Evolutionary conservation across 1,284 basidiomycete species (phyloP), one percentile per base, ranked within the genome.

Genomic region (Cutaneotrichosporon daszewskae): DNA sequence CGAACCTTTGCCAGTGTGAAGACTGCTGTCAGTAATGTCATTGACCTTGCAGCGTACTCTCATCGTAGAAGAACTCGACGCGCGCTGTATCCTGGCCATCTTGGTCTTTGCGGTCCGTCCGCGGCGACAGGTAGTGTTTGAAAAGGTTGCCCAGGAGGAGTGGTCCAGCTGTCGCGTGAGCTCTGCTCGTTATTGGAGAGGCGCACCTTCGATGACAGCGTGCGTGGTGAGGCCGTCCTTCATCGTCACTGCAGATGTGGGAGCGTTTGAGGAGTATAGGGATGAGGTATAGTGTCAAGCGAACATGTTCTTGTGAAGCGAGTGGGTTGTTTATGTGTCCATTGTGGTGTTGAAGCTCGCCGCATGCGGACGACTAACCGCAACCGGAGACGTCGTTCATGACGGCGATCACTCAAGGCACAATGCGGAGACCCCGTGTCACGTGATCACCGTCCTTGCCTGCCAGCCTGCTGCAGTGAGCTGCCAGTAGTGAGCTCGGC

Each of bases 61-160:
- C 81, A 59, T 91, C 85, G 59, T 87, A 91, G 52, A 90, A 70
- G 26, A 94, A 68, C 60, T 90, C 85, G 38, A 87, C 82, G 47
- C 82, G 75, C 49, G 81, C 77, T 40, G 87, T 72, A 41, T 75
- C 74, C 8, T 57, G 49, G 77, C 75, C 51, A 5, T 56, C 49
- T 12, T 49, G 46, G 14, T 45, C 49, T 14, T 52, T 37, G 3
- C 41, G 33, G 37, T 75, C 77, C 36, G 80, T 66, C 13, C 78
- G 75, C 3, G 57, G 56, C 29, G 83, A 80, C 33, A 90, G 78
- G 66, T 86, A 91, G 63, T 90, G 87, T 64, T 83, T 85, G 61
- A 89, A 74, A 14, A 89, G 74, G 0, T 84, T 87, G 55, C 84
- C 85, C 18, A 90, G 66, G 32, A 89, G 73, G 43, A 88, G 71